Conservation (phyloP, 192 early-diverging fungal species). For the Coemansia sp. region DNA sequence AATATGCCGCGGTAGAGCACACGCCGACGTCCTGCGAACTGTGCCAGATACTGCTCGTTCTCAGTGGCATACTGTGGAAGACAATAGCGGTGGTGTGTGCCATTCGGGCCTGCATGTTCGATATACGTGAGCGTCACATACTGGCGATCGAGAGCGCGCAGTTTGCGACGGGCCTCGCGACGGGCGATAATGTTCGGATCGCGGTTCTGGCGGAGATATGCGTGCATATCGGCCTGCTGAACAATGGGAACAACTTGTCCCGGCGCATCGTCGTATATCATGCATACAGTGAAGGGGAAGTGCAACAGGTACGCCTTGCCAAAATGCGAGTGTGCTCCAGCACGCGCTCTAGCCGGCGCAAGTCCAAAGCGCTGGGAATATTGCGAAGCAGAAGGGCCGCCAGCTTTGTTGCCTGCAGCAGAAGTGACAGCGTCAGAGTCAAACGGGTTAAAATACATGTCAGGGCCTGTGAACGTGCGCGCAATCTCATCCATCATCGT, state of each 20-base stretch:
- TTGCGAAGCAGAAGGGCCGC: background rate
- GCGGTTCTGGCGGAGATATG: constrained; percentile 59
- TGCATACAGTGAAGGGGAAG: constrained; percentile 66
- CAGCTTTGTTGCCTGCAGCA: background rate
- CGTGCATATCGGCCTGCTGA: constrained; percentile 54
- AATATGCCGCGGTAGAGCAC: constrained; percentile 47
- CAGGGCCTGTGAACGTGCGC: constrained; percentile 57
- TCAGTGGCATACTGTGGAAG: constrained; percentile 31
- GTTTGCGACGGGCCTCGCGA: constrained; percentile 53
- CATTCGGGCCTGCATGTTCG: constrained; percentile 27
- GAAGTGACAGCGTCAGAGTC: constrained; percentile 1
- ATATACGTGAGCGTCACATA: constrained; percentile 56
- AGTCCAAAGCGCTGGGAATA: constrained; percentile 6
- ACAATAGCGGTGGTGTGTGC: constrained; percentile 37
- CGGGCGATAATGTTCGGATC: constrained; percentile 47
- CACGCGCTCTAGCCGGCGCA: constrained; percentile 3
- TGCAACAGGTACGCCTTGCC: constrained; percentile 63
- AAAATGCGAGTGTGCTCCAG: constrained; percentile 57
- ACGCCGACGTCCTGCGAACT: constrained; percentile 38
- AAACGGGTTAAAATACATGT: constrained; percentile 66
- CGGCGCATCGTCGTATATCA: constrained; percentile 65
- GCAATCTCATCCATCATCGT: constrained; percentile 54
- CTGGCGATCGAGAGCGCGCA: constrained; percentile 63
- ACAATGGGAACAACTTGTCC: constrained; percentile 50
- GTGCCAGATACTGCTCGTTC: constrained; percentile 48